These are phyloP conservation scores for Trypanosoma mega DNA, from an alignment of 208 protist genomes.

Conservation along the genomic window DNA sequence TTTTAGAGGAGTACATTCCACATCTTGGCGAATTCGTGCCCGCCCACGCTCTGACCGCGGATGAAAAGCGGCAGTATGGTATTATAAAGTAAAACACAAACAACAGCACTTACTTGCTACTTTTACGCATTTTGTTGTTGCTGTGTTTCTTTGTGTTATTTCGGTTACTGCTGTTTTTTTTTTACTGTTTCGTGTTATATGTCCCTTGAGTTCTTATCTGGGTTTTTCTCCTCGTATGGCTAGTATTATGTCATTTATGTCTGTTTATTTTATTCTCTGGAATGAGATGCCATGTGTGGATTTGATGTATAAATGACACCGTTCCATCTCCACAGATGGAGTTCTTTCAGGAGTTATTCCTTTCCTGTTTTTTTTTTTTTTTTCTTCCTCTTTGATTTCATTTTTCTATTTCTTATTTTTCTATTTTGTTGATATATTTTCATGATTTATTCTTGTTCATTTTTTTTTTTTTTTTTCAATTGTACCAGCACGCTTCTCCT, in stretches of 20 bases:
- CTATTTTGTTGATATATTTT: neutral
- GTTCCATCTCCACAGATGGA: no score
- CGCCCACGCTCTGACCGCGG: slow-evolving; percentile 46
- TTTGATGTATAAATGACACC: slow-evolving; percentile 12
- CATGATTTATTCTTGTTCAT: no score
- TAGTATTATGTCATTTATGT: no score
- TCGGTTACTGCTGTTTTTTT: neutral
- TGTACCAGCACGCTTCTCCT: neutral
- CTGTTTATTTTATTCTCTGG: no score
- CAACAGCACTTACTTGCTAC: neutral
- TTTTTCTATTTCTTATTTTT: slow-evolving; percentile 7
- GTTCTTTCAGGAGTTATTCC: no score
- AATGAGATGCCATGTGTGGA: no score
- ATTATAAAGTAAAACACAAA: slow-evolving; percentile 22
- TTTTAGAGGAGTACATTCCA: slow-evolving; percentile 74
- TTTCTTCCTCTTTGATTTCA: slow-evolving; percentile 2
- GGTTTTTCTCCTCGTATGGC: no score
- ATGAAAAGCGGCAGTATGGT: slow-evolving; percentile 51
- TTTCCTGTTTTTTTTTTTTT: slow-evolving; percentile 3
- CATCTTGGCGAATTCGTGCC: slow-evolving; percentile 70
- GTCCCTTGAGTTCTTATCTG: no score
- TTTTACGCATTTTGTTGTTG: neutral
- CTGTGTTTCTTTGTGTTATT: slow-evolving; percentile 26
- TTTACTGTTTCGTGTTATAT: slow-evolving; percentile 5
- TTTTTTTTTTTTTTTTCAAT: slow-evolving; percentile 19